These are phyloP conservation scores for Claviceps digitariae DNA, from an alignment of 2,329 filamentous ascomycete species.

Conservation along the genomic window DNA sequence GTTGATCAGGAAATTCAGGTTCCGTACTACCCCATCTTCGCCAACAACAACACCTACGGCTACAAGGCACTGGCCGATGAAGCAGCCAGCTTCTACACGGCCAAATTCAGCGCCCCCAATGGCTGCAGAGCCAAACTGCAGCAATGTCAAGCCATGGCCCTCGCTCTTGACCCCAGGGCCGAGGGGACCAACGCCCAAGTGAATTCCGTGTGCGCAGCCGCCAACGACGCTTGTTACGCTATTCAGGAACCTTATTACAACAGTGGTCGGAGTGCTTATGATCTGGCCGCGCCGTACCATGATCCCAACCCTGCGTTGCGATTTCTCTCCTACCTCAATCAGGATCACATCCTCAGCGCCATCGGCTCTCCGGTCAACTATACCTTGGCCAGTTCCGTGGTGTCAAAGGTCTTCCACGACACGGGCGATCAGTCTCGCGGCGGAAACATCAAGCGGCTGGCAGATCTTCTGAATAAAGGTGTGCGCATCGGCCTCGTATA, in stretches of 20 bases:
- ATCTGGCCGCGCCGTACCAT: slow-evolving; percentile 39
- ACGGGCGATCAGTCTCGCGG: slow-evolving; percentile 51
- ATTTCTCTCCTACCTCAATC: slow-evolving; percentile 53
- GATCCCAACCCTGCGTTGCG: slow-evolving; percentile 51
- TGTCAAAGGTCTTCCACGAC: slow-evolving; percentile 31
- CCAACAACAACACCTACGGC: slow-evolving; percentile 52
- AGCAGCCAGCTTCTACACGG: slow-evolving; percentile 31
- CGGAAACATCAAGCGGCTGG: slow-evolving; percentile 44
- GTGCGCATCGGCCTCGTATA: slow-evolving; percentile 62
- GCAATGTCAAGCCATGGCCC: slow-evolving; percentile 33
- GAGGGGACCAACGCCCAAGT: slow-evolving; percentile 24
- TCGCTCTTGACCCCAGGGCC: slow-evolving; percentile 24
- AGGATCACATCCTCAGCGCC: slow-evolving; percentile 38
- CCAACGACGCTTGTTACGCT: slow-evolving; percentile 28
- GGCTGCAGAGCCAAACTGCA: slow-evolving; percentile 42
- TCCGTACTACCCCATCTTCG: slow-evolving; percentile 42
- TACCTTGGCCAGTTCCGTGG: slow-evolving; percentile 32
- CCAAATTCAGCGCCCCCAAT: slow-evolving; percentile 15
- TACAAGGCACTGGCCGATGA: slow-evolving; percentile 41
- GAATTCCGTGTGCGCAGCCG: slow-evolving; percentile 37
- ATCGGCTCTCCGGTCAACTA: slow-evolving; percentile 51
- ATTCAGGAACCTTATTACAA: slow-evolving; percentile 44
- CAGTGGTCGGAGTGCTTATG: slow-evolving; percentile 44
- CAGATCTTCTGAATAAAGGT: slow-evolving; percentile 44
- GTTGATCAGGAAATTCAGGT: slow-evolving; percentile 51